Percentiles rank a stretch among this genome's conserved stretches.
Evolutionary conservation across 306 rosid species (phyloP).

Genomic region (Alnus rubra): DNA sequence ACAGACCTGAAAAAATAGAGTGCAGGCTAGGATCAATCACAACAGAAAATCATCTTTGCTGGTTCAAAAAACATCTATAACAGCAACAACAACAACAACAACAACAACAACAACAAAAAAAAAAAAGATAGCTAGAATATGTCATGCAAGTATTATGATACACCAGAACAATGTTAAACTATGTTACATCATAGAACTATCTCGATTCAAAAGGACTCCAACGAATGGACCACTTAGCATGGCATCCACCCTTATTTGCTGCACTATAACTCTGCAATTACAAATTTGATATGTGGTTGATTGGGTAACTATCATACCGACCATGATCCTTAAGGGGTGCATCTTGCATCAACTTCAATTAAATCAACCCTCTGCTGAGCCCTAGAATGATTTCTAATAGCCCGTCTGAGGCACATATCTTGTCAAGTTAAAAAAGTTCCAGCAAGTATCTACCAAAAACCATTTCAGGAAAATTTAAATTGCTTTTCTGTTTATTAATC

Average conservation of each 20-base stretch:
- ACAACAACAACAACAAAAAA: not conserved
- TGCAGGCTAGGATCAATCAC: constrained; percentile 21
- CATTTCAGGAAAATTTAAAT: not conserved
- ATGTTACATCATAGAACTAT: not conserved
- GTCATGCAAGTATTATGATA: not conserved
- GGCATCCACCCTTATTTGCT: not conserved
- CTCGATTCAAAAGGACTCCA: not conserved
- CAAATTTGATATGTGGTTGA: not conserved
- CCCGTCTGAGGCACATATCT: not conserved
- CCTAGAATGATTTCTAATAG: constrained; percentile 1
- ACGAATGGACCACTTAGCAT: not conserved
- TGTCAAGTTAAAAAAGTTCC: not conserved
- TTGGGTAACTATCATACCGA: not conserved
- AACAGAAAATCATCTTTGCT: not conserved
- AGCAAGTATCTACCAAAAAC: not conserved
- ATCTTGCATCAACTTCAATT: not conserved
- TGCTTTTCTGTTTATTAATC: not conserved
- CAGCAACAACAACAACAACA: not conserved
- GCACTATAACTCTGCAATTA: not conserved
- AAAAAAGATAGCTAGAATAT: not conserved
- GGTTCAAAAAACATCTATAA: not conserved
- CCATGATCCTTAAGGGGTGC: not conserved
- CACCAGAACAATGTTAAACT: not conserved
- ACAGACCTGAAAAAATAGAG: constrained; percentile 71
- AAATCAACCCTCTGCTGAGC: not conserved